These are phyloP conservation scores for Arabidopsis suecica DNA, from an alignment of 345 rosid genomes.

Conservation along the genomic window DNA sequence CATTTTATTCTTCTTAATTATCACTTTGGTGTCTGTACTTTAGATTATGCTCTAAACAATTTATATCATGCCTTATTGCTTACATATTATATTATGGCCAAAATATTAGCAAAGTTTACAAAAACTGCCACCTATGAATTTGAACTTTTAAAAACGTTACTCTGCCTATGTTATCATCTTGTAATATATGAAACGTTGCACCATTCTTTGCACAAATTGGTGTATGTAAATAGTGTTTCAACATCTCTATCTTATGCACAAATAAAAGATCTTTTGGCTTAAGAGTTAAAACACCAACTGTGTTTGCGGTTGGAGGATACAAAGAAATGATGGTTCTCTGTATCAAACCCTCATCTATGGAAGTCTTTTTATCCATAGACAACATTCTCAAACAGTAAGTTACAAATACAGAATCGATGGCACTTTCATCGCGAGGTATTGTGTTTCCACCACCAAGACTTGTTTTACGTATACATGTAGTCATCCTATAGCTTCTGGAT, in stretches of 20 bases:
- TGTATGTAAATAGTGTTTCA: neutral
- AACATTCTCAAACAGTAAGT: conserved; percentile 10
- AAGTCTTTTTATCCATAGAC: conserved; percentile 34
- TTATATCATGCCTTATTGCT: too few relatives aligned
- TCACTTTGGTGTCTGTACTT: too few relatives aligned
- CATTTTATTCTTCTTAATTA: too few relatives aligned
- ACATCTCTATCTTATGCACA: neutral
- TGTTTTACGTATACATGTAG: conserved; percentile 23
- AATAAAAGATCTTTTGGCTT: neutral
- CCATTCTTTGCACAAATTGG: neutral
- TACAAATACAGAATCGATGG: conserved; percentile 24
- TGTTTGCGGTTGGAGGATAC: neutral
- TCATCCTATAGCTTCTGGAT: conserved; percentile 79
- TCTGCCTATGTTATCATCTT: too few relatives aligned
- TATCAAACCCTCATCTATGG: conserved; percentile 26
- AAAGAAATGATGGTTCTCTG: conserved; percentile 18
- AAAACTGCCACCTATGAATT: too few relatives aligned
- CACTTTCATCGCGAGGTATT: neutral
- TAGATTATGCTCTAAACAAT: too few relatives aligned
- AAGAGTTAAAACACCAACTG: neutral
- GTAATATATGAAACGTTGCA: neutral
- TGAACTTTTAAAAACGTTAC: too few relatives aligned
- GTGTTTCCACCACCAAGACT: conserved; percentile 17
- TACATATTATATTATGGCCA: too few relatives aligned
- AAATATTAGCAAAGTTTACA: too few relatives aligned